Percentiles rank a stretch among this genome's conserved stretches.
These are phyloP conservation scores for Bolboschoenus planiculmis DNA, from an alignment of 176 grass and related monocot genomes.

Conservation along the genomic window DNA sequence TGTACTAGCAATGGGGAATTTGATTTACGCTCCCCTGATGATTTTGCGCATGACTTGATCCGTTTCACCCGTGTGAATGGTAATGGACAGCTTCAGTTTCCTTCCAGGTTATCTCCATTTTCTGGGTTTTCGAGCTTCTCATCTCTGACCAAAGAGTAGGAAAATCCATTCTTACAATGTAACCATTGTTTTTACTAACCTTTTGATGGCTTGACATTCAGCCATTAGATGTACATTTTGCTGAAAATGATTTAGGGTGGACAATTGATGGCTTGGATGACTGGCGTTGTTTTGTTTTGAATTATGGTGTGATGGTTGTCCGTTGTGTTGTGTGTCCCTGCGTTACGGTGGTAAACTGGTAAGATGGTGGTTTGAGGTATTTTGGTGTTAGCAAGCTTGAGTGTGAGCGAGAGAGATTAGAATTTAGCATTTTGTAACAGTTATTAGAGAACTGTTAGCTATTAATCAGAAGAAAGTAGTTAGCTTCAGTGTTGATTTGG, in stretches of 20 bases:
- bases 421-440: not conserved
- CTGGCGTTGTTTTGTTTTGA: not conserved
- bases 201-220: slow-evolving; percentile 3
- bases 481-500: not conserved
- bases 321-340: not conserved
- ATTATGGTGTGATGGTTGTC: not conserved
- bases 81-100: slow-evolving; percentile 20
- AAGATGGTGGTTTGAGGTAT: not conserved
- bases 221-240: slow-evolving; percentile 12
- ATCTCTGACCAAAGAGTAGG: slow-evolving; percentile 17
- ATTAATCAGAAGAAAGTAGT: not conserved
- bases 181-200: slow-evolving; percentile 7
- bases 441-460: not conserved
- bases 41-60: slow-evolving; percentile 30
- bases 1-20: slow-evolving; percentile 13
- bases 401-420: not conserved
- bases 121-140: slow-evolving; percentile 23
- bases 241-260: slow-evolving; percentile 6
- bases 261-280: slow-evolving; percentile 3
- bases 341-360: not conserved
- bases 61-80: slow-evolving; percentile 28
- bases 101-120: slow-evolving; percentile 7
- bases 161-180: not conserved
- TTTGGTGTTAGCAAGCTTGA: not conserved
- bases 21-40: slow-evolving; percentile 6